A percentile compares a stretch with the other conserved stretches of the same genome.
phyloP scores from a whole-genome alignment of 345 rosid genomes.

The Excoecaria agallocha region DNA sequence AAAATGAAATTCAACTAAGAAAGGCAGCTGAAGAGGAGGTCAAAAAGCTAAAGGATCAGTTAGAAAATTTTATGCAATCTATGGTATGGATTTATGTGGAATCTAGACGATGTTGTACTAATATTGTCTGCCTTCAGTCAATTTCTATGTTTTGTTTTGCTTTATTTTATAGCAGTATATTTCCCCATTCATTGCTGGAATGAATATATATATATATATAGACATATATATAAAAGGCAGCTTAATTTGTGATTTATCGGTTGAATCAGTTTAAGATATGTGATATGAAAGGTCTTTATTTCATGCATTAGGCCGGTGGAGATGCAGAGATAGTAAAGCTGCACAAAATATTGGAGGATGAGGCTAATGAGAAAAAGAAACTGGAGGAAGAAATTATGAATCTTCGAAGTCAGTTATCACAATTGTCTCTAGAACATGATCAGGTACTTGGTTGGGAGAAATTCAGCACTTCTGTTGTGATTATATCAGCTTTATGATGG shows the following conservation, averaged over 20 bases:
- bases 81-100: constrained; percentile 15
- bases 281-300: constrained; percentile 1
- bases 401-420: constrained; percentile 30
- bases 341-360: constrained; percentile 29
- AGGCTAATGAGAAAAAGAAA: constrained; percentile 24
- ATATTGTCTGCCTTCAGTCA: not conserved
- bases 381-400: constrained; percentile 26
- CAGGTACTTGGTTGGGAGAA: constrained; percentile 18
- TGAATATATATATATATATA: too few species aligned
- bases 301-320: constrained; percentile 31
- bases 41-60: constrained; percentile 24
- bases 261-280: not conserved
- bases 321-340: constrained; percentile 28
- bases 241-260: too few species aligned
- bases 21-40: constrained; percentile 30
- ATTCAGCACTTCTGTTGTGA: not conserved
- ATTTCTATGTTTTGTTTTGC: constrained; percentile 6
- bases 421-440: constrained; percentile 28
- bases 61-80: constrained; percentile 21
- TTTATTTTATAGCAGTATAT: not conserved
- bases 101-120: not conserved
- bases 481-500: not conserved
- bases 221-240: not conserved
- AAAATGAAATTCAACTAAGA: constrained; percentile 29
- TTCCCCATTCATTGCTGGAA: not conserved